Percentiles rank a stretch among this genome's conserved stretches.
phyloP scores from a whole-genome alignment of 805 yeast genomes.

The Hanseniaspora nectarophila region DNA sequence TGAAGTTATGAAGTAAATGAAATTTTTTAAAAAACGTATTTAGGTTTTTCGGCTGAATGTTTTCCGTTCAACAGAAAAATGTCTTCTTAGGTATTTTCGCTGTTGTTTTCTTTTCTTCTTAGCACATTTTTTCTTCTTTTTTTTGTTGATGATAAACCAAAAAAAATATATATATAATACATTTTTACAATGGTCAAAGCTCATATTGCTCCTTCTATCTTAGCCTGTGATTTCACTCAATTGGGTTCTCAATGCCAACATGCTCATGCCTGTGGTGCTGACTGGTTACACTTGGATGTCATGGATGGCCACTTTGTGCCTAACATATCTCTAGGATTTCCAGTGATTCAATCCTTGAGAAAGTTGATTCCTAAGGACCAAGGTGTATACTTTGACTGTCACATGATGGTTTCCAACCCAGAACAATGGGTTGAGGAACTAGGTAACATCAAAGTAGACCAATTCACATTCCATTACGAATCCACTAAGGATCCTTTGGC shows the following conservation, averaged over 20 bases:
- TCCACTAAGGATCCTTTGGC: constrained; percentile 68
- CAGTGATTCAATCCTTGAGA: constrained; percentile 68
- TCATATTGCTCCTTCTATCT: constrained; percentile 85
- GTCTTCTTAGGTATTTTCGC: too few relatives aligned
- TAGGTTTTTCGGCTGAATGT: too few relatives aligned
- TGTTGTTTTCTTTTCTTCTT: too few relatives aligned
- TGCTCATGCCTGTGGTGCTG: constrained; percentile 71
- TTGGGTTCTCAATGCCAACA: constrained; percentile 77
- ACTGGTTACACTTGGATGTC: constrained; percentile 95
- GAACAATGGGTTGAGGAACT: constrained; percentile 88
- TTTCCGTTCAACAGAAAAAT: too few relatives aligned
- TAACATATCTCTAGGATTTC: constrained; percentile 87
- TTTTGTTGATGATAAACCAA: too few relatives aligned
- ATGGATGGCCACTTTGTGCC: constrained; percentile 99
- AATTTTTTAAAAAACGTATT: too few relatives aligned
- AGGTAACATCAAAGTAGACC: constrained; percentile 90
- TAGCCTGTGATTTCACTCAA: constrained; percentile 84
- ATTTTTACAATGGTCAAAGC: constrained; percentile 50
- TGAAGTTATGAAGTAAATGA: too few relatives aligned
- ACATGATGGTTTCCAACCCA: constrained; percentile 93
- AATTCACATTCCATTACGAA: constrained; percentile 91
- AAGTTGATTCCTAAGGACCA: constrained; percentile 56
- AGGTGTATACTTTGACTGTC: constrained; percentile 71
- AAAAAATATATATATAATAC: background rate
- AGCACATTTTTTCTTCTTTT: too few relatives aligned